These are phyloP conservation scores for Aspergillus novofumigatus DNA, from an alignment of 2,329 filamentous ascomycete genomes.

Conservation along the genomic window DNA sequence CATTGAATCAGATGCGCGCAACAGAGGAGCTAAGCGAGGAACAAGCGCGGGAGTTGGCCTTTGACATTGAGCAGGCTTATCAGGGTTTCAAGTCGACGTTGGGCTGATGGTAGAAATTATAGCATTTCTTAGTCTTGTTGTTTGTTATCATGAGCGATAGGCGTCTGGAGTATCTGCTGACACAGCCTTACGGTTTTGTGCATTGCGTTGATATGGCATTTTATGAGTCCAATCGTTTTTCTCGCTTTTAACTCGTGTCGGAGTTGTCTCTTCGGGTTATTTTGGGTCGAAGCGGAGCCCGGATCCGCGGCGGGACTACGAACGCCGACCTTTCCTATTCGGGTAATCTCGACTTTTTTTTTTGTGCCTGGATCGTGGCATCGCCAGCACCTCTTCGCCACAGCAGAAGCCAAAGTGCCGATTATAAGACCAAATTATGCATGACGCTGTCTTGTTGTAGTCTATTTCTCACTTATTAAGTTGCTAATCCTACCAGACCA, in stretches of 20 bases:
- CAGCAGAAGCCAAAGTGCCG: slow-evolving; percentile 1
- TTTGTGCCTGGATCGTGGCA: slow-evolving; percentile 15
- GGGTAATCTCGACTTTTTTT: slow-evolving; percentile 28
- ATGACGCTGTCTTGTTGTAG: not conserved
- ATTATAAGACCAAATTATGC: slow-evolving; percentile 6
- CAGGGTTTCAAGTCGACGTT: slow-evolving; percentile 85
- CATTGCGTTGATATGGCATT: not conserved
- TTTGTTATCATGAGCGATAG: slow-evolving; percentile 1
- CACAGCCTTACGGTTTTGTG: slow-evolving; percentile 1
- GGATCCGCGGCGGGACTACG: slow-evolving; percentile 27
- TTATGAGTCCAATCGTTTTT: not conserved
- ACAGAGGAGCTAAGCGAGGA: slow-evolving; percentile 85
- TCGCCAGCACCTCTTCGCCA: slow-evolving; percentile 15
- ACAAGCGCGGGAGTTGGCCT: slow-evolving; percentile 80
- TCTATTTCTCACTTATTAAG: not conserved
- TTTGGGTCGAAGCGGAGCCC: slow-evolving; percentile 12
- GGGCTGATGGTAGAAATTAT: slow-evolving; percentile 38
- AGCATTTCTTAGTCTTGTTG: not conserved
- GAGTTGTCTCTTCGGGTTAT: slow-evolving; percentile 6
- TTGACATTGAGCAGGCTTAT: slow-evolving; percentile 93
- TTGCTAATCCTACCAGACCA: not conserved
- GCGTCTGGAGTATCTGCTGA: slow-evolving; percentile 15
- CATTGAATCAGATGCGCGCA: slow-evolving; percentile 95
- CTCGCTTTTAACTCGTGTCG: slow-evolving; percentile 1
- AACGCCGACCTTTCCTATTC: slow-evolving; percentile 29